phyloP scores from a whole-genome alignment of 148 eudicot species.

The Rhododendron kiyosumense region DNA sequence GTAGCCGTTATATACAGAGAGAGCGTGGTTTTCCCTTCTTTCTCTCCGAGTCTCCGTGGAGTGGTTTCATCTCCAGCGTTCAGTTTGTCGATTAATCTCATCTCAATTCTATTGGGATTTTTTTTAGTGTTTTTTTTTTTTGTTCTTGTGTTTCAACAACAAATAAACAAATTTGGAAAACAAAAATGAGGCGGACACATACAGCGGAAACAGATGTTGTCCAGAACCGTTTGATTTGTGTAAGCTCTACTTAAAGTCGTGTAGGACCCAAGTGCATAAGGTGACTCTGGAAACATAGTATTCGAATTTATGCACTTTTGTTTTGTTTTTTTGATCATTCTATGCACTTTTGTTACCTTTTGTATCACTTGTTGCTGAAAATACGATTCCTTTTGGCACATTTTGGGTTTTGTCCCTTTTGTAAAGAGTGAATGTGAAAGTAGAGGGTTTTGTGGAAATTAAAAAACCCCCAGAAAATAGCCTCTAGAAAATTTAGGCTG shows the following conservation, averaged over 20 bases:
- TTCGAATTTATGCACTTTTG: background rate
- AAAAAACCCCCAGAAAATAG: background rate
- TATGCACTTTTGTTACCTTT: background rate
- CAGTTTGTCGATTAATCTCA: background rate
- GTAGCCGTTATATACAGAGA: conserved; percentile 2
- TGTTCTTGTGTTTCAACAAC: background rate
- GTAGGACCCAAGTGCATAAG: background rate
- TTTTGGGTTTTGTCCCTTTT: background rate
- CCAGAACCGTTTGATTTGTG: no score
- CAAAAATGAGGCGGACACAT: background rate
- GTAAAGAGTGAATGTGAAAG: background rate
- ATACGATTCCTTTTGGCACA: no score
- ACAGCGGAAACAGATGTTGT: no score
- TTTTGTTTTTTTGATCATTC: no score
- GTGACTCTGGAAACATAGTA: background rate
- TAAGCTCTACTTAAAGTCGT: no score
- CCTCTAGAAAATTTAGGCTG: background rate
- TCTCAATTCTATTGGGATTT: background rate
- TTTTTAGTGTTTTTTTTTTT: background rate
- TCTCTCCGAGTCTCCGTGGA: background rate
- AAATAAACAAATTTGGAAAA: no score
- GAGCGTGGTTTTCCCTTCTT: background rate
- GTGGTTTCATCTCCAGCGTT: background rate
- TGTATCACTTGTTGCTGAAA: no score
- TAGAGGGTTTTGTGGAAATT: background rate